These are phyloP conservation scores for Monascus ruber DNA, from an alignment of 2,329 filamentous ascomycete genomes.

Conservation along the genomic window DNA sequence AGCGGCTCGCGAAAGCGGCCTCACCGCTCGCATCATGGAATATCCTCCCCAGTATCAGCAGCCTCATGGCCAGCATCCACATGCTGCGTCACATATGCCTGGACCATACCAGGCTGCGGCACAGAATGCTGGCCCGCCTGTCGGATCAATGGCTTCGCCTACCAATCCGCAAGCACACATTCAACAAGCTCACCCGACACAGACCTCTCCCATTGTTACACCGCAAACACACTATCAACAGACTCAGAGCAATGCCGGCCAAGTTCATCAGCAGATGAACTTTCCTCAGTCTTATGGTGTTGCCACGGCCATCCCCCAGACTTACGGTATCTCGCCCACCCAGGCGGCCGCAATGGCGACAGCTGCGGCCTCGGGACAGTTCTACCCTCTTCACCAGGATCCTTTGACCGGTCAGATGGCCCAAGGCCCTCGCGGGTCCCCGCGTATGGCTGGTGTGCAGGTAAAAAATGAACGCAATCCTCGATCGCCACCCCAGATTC, in stretches of 20 bases:
- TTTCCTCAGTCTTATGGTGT: slow-evolving; percentile 72
- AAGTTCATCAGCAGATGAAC: slow-evolving; percentile 58
- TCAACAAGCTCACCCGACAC: slow-evolving; percentile 46
- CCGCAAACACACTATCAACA: slow-evolving; percentile 61
- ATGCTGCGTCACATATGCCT: slow-evolving; percentile 46
- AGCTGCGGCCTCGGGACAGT: slow-evolving; percentile 78
- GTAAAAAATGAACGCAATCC: slow-evolving; percentile 66
- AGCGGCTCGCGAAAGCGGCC: slow-evolving; percentile 15
- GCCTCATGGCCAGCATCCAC: slow-evolving; percentile 50
- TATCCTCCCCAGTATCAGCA: slow-evolving; percentile 63
- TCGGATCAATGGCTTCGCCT: slow-evolving; percentile 56
- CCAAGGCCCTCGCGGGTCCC: slow-evolving; percentile 53
- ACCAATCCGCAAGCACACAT: slow-evolving; percentile 58
- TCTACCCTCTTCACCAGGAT: slow-evolving; percentile 63
- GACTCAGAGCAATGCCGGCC: slow-evolving; percentile 48
- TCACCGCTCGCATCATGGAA: slow-evolving; percentile 50
- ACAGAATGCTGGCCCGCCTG: slow-evolving; percentile 33
- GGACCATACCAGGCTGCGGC: slow-evolving; percentile 54
- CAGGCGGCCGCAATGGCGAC: slow-evolving; percentile 92
- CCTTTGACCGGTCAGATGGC: slow-evolving; percentile 51
- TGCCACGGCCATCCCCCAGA: slow-evolving; percentile 57
- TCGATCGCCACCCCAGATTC: slow-evolving; percentile 65
- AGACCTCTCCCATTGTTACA: slow-evolving; percentile 69
- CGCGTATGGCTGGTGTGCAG: slow-evolving; percentile 57
- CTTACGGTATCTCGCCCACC: slow-evolving; percentile 68